phyloP scores from a whole-genome alignment of 371 early-diverging fungal species.

The Blakeslea trispora region DNA sequence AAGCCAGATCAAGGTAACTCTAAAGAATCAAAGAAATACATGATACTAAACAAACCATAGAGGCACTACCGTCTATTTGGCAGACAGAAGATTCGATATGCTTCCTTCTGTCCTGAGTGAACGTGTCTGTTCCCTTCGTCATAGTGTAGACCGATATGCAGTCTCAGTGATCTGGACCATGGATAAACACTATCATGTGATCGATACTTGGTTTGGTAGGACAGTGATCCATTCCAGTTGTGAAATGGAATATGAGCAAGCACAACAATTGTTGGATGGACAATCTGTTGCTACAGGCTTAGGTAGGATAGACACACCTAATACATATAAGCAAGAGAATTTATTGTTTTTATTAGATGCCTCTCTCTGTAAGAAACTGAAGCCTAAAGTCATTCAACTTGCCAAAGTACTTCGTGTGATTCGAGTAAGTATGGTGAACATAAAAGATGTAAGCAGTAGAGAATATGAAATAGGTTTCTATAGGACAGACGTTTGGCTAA shows the following conservation, averaged over 20 bases:
- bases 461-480: background rate
- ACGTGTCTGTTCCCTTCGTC: conserved; percentile 82
- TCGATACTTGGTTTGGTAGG: conserved; percentile 74
- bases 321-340: conserved; percentile 6
- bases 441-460: background rate
- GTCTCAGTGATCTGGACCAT: conserved; percentile 79
- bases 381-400: conserved; percentile 51
- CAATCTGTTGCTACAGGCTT: conserved; percentile 48
- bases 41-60: conserved; percentile 30
- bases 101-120: conserved; percentile 94
- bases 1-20: conserved; percentile 70
- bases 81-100: conserved; percentile 96
- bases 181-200: conserved; percentile 53
- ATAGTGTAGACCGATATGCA: conserved; percentile 79
- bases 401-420: conserved; percentile 60
- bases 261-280: conserved; percentile 83
- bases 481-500: conserved; percentile 58
- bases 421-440: conserved; percentile 52
- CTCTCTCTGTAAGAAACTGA: conserved; percentile 49
- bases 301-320: no score
- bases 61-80: conserved; percentile 94
- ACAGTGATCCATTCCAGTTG: conserved; percentile 81
- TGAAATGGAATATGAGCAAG: conserved; percentile 93
- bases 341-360: conserved; percentile 26
- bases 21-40: background rate